Evolutionary conservation across 225 moss, liverwort and hornwort species (phyloP).

Genomic region (Sphagnum tenellum): DNA sequence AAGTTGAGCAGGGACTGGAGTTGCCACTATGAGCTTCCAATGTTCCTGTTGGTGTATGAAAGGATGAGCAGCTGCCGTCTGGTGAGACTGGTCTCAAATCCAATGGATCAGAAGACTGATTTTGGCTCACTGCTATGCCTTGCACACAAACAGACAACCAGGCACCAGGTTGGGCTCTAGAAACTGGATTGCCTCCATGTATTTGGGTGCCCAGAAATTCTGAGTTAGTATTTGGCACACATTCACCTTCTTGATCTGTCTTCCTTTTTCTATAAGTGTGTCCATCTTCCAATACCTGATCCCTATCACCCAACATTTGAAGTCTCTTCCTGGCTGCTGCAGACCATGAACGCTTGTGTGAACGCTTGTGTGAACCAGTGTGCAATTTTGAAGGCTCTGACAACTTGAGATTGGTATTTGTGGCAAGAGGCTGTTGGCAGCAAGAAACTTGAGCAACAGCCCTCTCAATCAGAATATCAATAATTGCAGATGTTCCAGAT

Average conservation of each 20-base stretch:
- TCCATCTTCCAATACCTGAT: slow-evolving; percentile 12
- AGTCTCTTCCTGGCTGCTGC: slow-evolving; percentile 11
- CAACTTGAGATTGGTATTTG: slow-evolving; percentile 2
- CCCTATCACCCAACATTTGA: slow-evolving; percentile 9
- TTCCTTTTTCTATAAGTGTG: slow-evolving; percentile 4
- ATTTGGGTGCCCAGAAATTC: slow-evolving; percentile 8
- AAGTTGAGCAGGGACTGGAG: slow-evolving; percentile 42
- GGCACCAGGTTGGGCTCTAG: slow-evolving; percentile 4
- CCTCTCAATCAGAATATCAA: slow-evolving; percentile 4
- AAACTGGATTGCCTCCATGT: slow-evolving; percentile 2
- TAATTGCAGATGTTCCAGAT: not conserved
- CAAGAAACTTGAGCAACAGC: slow-evolving; percentile 5
- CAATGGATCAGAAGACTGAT: not conserved
- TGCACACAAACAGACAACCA: not conserved
- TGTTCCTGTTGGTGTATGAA: slow-evolving; percentile 41
- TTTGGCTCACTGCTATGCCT: not conserved
- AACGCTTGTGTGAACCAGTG: slow-evolving; percentile 6
- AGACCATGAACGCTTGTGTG: slow-evolving; percentile 2
- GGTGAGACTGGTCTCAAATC: slow-evolving; percentile 3
- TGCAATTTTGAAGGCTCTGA: slow-evolving; percentile 8
- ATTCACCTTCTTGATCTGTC: slow-evolving; percentile 2
- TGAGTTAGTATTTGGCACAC: not conserved
- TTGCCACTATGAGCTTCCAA: slow-evolving; percentile 31
- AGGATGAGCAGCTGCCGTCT: slow-evolving; percentile 34
- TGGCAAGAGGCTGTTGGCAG: slow-evolving; percentile 2